Evolutionary conservation across 139 green algal genomes (phyloP), one percentile per base, ranked within the genome.

Genomic region (Gonium pectorale): DNA sequence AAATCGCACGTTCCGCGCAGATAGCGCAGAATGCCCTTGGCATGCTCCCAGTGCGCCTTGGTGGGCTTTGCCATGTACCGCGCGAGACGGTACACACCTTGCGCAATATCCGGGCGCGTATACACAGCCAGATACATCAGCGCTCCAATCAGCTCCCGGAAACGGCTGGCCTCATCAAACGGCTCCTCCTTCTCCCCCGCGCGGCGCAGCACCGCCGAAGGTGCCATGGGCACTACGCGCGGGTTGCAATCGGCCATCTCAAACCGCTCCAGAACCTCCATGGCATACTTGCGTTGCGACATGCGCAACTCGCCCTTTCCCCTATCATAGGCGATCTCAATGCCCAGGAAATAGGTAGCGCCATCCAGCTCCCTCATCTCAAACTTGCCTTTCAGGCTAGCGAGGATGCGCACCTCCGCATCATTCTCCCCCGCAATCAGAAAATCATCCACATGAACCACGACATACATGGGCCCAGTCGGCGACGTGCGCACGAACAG

Each of bases 131-230:
- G n/a, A n/a, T n/a, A n/a, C n/a, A n/a, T n/a, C n/a, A n/a, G n/a
- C n/a, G n/a, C n/a, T n/a, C n/a, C n/a, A n/a, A n/a, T n/a, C n/a
- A n/a, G n/a, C n/a, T n/a, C n/a, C n/a, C n/a, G n/a, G n/a, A n/a
- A n/a, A n/a, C n/a, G n/a, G 5, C 67, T 90, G 66, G 88, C 74
- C 2, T 84, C 3, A 29, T 90, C 80, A 31, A 87, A 92, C 67
- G 90, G 80, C 27, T 89, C 60, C 60, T 94, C 89, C 63, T 54
- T 82, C 70, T 89, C 92, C 35, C 90, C 88, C 29, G 59, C 37
- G 15, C 31, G 38, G 8, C 4, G 43, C 78, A 83, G 78, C 40
- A 59, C 40, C 19, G 64, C 44, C 35, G 38, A 19, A 7, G n/a
- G 24, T 15, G 33, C 21, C 2, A 80, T 15, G 0, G 83, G 72